These are phyloP conservation scores for Lumnitzera racemosa DNA, from an alignment of 345 rosid genomes.

Conservation along the genomic window DNA sequence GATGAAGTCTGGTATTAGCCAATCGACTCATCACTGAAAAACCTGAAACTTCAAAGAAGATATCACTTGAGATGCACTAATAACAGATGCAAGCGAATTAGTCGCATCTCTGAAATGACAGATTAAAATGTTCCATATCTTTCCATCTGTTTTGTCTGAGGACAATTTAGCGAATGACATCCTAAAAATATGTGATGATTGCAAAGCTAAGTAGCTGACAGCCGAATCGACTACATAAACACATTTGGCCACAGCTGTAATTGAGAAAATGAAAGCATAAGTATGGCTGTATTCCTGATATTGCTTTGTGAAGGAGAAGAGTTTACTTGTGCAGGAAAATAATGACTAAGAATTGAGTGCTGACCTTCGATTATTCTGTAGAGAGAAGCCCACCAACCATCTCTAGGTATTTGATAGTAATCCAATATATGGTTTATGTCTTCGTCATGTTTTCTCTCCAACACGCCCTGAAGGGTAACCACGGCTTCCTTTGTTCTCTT, in stretches of 20 bases:
- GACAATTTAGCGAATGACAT: neutral
- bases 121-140: too few relatives aligned
- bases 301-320: neutral
- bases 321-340: neutral
- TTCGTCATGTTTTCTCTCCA: constrained; percentile 73
- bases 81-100: neutral
- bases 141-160: neutral
- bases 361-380: constrained; percentile 87
- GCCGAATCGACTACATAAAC: too few relatives aligned
- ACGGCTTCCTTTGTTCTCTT: constrained; percentile 78
- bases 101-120: neutral
- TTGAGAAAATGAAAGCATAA: neutral
- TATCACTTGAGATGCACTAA: neutral
- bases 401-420: constrained; percentile 43
- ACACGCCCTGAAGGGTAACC: constrained; percentile 54
- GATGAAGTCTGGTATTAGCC: constrained; percentile 40
- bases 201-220: too few relatives aligned
- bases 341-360: neutral
- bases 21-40: constrained; percentile 68
- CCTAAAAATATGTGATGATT: neutral
- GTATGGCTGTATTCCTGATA: neutral
- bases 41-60: constrained; percentile 33
- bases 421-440: constrained; percentile 46
- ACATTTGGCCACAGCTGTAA: too few relatives aligned
- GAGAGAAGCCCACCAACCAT: constrained; percentile 89